A percentile compares a stretch with the other conserved stretches of the same genome.
phyloP scores from a whole-genome alignment of 306 rosid genomes.

The Alnus rubra region DNA sequence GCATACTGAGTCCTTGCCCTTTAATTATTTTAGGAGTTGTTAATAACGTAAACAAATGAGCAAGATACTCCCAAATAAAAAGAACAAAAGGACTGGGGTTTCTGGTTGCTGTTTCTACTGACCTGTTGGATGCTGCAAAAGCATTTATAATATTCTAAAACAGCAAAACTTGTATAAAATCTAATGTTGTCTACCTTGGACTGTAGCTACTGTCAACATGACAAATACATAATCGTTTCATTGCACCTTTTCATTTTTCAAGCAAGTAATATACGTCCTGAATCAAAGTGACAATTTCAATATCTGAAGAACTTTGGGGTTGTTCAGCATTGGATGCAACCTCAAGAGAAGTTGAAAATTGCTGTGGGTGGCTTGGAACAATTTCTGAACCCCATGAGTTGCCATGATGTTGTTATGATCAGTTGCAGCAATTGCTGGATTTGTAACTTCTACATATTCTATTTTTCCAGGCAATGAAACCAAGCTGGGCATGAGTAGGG shows the following conservation, averaged over 20 bases:
- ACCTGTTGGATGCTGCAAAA: neutral
- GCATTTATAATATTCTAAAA: neutral
- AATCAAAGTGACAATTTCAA: neutral
- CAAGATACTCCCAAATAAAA: too few species aligned
- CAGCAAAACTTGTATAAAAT: neutral
- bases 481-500: constrained; percentile 98
- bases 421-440: constrained; percentile 25
- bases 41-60: too few species aligned
- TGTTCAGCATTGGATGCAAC: neutral
- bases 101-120: too few species aligned
- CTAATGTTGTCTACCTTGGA: neutral
- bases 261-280: neutral
- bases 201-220: neutral
- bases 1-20: neutral
- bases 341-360: neutral
- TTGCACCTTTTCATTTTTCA: neutral
- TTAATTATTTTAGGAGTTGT: neutral
- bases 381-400: neutral
- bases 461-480: constrained; percentile 84
- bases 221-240: neutral
- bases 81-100: too few species aligned
- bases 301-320: neutral
- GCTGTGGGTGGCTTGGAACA: neutral
- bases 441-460: constrained; percentile 19
- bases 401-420: neutral